Conservation (phyloP, 176 grass and related monocot species). For the Coix lacrymajobi region DNA sequence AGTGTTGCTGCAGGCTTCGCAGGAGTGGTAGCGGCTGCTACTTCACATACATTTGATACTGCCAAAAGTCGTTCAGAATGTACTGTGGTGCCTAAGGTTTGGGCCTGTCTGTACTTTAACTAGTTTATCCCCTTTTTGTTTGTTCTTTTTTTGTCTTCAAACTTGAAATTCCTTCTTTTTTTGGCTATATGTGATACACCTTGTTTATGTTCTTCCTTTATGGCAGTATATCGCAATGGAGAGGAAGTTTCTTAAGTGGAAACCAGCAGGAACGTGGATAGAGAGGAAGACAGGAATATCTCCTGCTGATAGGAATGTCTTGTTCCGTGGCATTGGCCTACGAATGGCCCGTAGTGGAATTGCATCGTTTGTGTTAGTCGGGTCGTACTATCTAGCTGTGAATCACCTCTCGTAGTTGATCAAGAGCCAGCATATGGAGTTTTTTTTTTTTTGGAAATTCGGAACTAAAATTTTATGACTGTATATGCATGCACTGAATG, state of each 20-base stretch:
- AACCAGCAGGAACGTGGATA: constrained; percentile 64
- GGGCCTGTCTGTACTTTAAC: not conserved
- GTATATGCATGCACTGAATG: not conserved
- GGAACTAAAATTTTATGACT: not conserved
- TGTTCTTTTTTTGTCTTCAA: not conserved
- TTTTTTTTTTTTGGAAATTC: not conserved
- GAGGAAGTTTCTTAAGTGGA: constrained; percentile 80
- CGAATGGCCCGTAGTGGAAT: constrained; percentile 62
- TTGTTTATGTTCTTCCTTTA: not conserved
- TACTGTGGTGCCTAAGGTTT: constrained; percentile 82
- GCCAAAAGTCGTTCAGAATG: constrained; percentile 86
- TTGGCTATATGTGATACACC: constrained; percentile 6
- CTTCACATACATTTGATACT: constrained; percentile 90
- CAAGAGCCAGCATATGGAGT: not conserved
- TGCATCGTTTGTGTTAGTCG: constrained; percentile 68
- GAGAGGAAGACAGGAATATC: constrained; percentile 81
- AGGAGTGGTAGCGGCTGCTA: constrained; percentile 62
- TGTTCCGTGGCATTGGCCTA: constrained; percentile 64
- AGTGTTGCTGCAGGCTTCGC: constrained; percentile 84
- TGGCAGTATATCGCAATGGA: constrained; percentile 79
- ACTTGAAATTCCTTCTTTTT: not conserved
- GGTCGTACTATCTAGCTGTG: constrained; percentile 67
- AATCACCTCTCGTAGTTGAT: constrained; percentile 51
- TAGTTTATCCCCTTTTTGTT: not conserved
- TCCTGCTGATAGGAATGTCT: constrained; percentile 57